Evolutionary conservation across 225 moss, liverwort and hornwort species (phyloP).

Genomic region (Physcomitrium patens): DNA sequence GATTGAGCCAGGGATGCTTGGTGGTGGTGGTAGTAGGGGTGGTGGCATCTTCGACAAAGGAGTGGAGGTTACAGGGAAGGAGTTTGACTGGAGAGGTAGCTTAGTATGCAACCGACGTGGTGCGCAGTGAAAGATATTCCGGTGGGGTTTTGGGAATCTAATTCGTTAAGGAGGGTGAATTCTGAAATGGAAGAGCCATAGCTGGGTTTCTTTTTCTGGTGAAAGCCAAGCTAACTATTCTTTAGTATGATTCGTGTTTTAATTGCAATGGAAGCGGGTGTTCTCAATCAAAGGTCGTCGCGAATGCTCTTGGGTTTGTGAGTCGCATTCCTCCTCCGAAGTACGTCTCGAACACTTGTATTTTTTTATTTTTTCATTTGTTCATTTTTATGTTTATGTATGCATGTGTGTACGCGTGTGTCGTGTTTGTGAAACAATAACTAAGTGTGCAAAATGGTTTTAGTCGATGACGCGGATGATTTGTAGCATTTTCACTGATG

Average conservation of each 20-base stretch:
- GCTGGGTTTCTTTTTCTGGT: not conserved
- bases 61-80: too few relatives aligned
- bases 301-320: constrained; percentile 24
- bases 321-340: constrained; percentile 18
- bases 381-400: not conserved
- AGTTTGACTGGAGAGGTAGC: not conserved
- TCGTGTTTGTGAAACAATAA: too few relatives aligned
- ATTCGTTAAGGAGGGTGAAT: constrained; percentile 21
- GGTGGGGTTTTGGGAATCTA: constrained; percentile 2
- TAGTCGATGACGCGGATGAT: constrained; percentile 19
- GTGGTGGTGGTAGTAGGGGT: too few relatives aligned
- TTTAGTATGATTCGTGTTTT: not conserved
- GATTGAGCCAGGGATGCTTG: too few relatives aligned
- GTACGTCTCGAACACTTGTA: constrained; percentile 23
- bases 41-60: too few relatives aligned
- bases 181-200: constrained; percentile 54
- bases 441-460: not conserved
- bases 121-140: not conserved
- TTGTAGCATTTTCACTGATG: not conserved
- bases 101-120: not conserved
- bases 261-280: constrained; percentile 61
- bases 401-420: not conserved
- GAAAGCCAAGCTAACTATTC: constrained; percentile 7
- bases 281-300: constrained; percentile 29
- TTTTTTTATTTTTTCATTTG: not conserved